phyloP scores from a whole-genome alignment of 352 stramenopile genomes.

The Phytophthora lateralis region DNA sequence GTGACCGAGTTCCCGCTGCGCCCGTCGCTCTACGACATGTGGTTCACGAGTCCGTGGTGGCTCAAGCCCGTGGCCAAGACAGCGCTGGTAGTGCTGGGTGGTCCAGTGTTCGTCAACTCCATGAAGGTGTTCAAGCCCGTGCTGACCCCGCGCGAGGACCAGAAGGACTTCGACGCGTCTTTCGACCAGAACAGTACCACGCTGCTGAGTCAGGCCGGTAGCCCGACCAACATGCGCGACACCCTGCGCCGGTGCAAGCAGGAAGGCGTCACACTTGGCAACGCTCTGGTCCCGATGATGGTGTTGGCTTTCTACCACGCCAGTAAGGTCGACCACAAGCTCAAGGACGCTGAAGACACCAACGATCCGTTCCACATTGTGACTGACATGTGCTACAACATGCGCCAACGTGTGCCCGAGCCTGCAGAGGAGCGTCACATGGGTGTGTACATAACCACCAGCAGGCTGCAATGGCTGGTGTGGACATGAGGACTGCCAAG shows the following conservation, averaged over 20 bases:
- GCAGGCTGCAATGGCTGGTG: conserved; percentile 50
- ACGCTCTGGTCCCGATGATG: conserved; percentile 49
- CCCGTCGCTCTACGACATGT: conserved; percentile 50
- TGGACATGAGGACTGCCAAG: conserved; percentile 40
- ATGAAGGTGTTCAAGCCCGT: conserved; percentile 59
- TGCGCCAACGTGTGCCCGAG: conserved; percentile 39
- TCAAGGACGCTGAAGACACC: conserved; percentile 19
- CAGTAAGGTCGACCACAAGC: conserved; percentile 38
- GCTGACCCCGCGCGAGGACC: conserved; percentile 42
- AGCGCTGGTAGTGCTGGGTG: conserved; percentile 28
- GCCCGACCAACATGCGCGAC: conserved; percentile 42
- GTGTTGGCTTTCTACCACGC: conserved; percentile 59
- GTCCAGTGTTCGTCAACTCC: conserved; percentile 43
- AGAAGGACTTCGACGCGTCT: conserved; percentile 48
- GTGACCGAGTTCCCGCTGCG: conserved; percentile 41
- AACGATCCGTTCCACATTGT: conserved; percentile 43
- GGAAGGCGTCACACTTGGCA: conserved; percentile 48
- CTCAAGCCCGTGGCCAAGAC: conserved; percentile 37
- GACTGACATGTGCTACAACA: conserved; percentile 54
- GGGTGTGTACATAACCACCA: conserved; percentile 53
- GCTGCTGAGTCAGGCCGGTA: conserved; percentile 46
- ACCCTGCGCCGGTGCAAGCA: conserved; percentile 48
- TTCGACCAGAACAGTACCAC: conserved; percentile 49
- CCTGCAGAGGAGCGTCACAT: conserved; percentile 38
- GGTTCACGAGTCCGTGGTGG: conserved; percentile 47